Base-by-base conservation (phyloP, 768 basidiomycete genomes). In the Amanita inopinata region DNA sequence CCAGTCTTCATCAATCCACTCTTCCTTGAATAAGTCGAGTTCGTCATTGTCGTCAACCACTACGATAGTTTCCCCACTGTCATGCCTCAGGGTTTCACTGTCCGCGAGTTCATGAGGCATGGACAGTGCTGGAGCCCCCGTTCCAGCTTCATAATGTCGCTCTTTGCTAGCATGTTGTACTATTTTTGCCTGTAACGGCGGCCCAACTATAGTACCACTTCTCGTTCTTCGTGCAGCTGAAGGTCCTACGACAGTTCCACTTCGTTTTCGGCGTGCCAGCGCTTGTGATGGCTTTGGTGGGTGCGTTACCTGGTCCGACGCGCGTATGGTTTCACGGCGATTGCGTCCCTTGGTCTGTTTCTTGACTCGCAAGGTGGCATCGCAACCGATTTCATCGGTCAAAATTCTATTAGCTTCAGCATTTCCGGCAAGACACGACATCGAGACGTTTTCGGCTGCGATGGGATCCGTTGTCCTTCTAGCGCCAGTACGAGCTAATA, bases 251-350 rank as follows among this genome's bases (percentile, higher is more conserved):
- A 74, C 54, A 2, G 74, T 74, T 2, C 70, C 74, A 37, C 71
- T 74, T 34, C 73, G 65, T 6, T 70, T 69, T 6, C 74, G 64
- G 15, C 63, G 58, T 9, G 64, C 55, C 27, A 49, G 47, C 3
- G 33, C 31, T 18, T 43, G 43, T 32, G 10, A 46, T 35, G n/a
- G 43, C 38, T 41, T 31, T 36, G 22, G 37, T 33, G 33, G 37
- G 38, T 22, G 38, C 2, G n/a, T 41, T 14, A 19, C 39, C 23
- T 31, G 40, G 43, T 41, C 46, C n/a, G 65, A 74, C 37, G 66
- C 72, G 39, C 64, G 73, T 53, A 67, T 76, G 40, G 69, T 76
- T 47, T 63, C 71, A 18, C 64, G 73, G 12, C 74, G 68, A 47
- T 59, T 43, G 23, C 42, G 33, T 14, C 42, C 42, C 3, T 10